Percentiles rank a stretch among this genome's conserved stretches.
Evolutionary conservation across 257 asterid species (phyloP).

Genomic region (Solanum virginianum): DNA sequence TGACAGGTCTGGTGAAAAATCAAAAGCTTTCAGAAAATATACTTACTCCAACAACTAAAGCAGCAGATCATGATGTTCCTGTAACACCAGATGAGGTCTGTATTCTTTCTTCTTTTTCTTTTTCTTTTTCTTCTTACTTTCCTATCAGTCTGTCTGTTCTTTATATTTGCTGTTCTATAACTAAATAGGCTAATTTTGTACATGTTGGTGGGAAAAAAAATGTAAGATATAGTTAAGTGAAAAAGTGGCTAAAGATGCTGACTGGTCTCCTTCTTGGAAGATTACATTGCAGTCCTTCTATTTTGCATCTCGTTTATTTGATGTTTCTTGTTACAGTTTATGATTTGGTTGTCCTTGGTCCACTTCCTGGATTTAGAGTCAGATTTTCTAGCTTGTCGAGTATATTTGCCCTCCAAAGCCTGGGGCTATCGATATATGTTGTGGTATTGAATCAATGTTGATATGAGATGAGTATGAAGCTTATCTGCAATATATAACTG

Average conservation of each 20-base stretch:
- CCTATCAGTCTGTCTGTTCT: neutral
- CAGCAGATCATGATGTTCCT: conserved; percentile 93
- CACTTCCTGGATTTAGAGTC: neutral
- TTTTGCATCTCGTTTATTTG: neutral
- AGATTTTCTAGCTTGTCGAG: neutral
- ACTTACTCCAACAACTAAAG: conserved; percentile 93
- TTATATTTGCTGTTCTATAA: neutral
- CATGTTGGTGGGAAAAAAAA: neutral
- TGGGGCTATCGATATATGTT: neutral
- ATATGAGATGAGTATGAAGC: neutral
- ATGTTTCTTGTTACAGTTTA: neutral
- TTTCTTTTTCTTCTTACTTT: neutral
- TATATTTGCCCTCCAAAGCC: neutral
- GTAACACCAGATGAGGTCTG: conserved; percentile 79
- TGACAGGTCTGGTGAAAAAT: conserved; percentile 72
- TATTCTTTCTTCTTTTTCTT: neutral
- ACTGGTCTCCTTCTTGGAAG: neutral
- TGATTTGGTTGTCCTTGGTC: neutral
- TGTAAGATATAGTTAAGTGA: neutral
- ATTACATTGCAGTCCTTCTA: neutral
- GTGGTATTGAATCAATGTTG: neutral
- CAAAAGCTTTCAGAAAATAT: conserved; percentile 61
- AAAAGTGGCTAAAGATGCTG: neutral
- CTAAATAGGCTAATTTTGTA: neutral
- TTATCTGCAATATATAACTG: neutral